These are phyloP conservation scores for Pseudodiploospora longispora DNA, from an alignment of 2,329 filamentous ascomycete genomes.

Conservation along the genomic window DNA sequence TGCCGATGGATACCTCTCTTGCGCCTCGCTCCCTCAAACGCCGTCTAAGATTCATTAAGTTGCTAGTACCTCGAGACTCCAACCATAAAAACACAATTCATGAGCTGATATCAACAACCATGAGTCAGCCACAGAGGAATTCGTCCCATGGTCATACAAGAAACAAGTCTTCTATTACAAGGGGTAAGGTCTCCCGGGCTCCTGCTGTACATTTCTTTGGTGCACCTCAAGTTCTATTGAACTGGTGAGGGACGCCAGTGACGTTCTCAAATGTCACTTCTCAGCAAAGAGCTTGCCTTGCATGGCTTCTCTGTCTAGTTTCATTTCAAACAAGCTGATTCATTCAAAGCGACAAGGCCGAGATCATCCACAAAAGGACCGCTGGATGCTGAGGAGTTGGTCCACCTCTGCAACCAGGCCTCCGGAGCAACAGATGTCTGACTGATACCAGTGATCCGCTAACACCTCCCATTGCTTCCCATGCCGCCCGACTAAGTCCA, in stretches of 20 bases:
- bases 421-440: not conserved
- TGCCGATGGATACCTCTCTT: too few species aligned
- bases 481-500: slow-evolving; percentile 9
- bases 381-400: slow-evolving; percentile 68
- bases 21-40: too few species aligned
- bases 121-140: slow-evolving; percentile 5
- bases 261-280: too few species aligned
- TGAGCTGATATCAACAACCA: not conserved
- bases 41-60: too few species aligned
- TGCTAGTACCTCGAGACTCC: too few species aligned
- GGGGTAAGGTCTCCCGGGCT: slow-evolving; percentile 20
- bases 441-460: slow-evolving; percentile 17
- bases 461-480: slow-evolving; percentile 20
- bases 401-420: slow-evolving; percentile 4
- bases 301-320: not conserved
- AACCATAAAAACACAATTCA: not conserved
- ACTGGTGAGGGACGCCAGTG: too few species aligned
- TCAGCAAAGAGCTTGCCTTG: too few species aligned
- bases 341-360: slow-evolving; percentile 40
- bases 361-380: slow-evolving; percentile 70
- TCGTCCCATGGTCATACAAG: slow-evolving; percentile 13
- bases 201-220: too few species aligned
- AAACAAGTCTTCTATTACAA: slow-evolving; percentile 26
- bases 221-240: too few species aligned
- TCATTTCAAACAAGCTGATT: slow-evolving; percentile 6